These are phyloP conservation scores for Pythium apleroticum DNA, from an alignment of 352 stramenopile species.

Conservation along the genomic window DNA sequence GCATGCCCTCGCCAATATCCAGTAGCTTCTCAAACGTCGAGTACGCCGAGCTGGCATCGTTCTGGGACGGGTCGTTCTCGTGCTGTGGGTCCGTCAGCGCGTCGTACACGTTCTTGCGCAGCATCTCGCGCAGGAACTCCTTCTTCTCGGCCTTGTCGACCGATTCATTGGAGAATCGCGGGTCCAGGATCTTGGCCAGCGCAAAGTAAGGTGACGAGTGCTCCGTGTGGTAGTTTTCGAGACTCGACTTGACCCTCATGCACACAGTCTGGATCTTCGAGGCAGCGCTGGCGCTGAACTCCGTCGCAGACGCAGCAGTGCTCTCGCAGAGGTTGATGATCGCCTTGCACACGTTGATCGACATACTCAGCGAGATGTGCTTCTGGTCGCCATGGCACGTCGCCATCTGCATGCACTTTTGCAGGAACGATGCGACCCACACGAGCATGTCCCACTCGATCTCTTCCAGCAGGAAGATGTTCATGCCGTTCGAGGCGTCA, in stretches of 20 bases:
- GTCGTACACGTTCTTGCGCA: conserved; percentile 73
- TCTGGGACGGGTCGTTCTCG: conserved; percentile 50
- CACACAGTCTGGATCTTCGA: conserved; percentile 76
- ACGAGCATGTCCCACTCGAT: conserved; percentile 79
- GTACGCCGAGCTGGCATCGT: conserved; percentile 69
- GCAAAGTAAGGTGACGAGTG: conserved; percentile 71
- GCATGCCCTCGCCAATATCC: conserved; percentile 78
- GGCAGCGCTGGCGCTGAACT: conserved; percentile 50
- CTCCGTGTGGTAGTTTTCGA: conserved; percentile 71
- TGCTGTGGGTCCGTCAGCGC: conserved; percentile 51
- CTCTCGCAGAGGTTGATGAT: conserved; percentile 76
- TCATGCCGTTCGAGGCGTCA: conserved; percentile 67
- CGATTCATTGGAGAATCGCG: conserved; percentile 78
- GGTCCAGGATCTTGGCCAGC: conserved; percentile 75
- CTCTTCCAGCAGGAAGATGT: conserved; percentile 72
- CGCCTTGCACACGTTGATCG: conserved; percentile 77
- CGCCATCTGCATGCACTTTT: conserved; percentile 79
- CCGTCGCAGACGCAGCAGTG: conserved; percentile 55
- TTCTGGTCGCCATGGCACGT: conserved; percentile 79
- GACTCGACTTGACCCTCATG: conserved; percentile 68
- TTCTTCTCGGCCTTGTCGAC: conserved; percentile 76
- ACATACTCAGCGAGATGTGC: conserved; percentile 79
- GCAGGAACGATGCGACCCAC: conserved; percentile 68
- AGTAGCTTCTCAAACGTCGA: conserved; percentile 81
- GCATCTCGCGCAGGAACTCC: conserved; percentile 71